Base-by-base conservation (phyloP, 331 rosid species). In the Rosa hybrid region DNA sequence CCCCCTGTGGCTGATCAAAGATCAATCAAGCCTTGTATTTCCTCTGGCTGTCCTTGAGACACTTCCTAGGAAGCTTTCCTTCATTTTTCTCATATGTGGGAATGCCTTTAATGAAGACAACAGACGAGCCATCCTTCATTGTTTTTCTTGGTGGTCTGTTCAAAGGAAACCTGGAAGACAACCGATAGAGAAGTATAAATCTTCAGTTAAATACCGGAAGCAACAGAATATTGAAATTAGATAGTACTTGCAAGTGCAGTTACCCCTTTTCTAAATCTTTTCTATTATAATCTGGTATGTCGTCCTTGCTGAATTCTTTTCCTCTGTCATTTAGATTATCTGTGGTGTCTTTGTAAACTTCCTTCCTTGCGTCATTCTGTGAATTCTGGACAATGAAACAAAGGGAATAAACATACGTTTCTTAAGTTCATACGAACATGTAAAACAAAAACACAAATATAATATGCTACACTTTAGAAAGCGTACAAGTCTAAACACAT, bases 191-290 rank as follows among this genome's bases (percentile, higher is more conserved):
- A 12, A 84, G 38, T 75, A 25, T 46, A 68, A 65, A 49, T 54
- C 72, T 80, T 17, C 63, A 21, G 70, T 77, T 78, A 46, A 17
- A 14, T 41, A 70, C 8, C 53, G 50, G 77, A 74, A 68, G 20
- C 48, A 53, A 72, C 27, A 20, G 25, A 56, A 72, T 23, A 64
- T 49, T 41, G 71, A 65, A 59, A 59, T 49, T 38, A 17, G 53
- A 78, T 49, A 53, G 39, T 79, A 60, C 74, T 65, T n/a, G 41
- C 51, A 77, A 60, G 75, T 78, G 53, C 64, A 78, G 90, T 85
- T 83, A 87, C 97, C 91, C 88, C 73, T 81, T 86, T 49, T 71
- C 45, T 67, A 46, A 65, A 72, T 75, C 80, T 75, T 63, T 81
- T 54, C 38, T 70, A 46, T 85, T 80, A 73, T 73, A 71, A 57